Percentiles rank a stretch among this genome's conserved stretches.
Conservation (phyloP, 176 grass and related monocot genomes). For the Carex cristatella region DNA sequence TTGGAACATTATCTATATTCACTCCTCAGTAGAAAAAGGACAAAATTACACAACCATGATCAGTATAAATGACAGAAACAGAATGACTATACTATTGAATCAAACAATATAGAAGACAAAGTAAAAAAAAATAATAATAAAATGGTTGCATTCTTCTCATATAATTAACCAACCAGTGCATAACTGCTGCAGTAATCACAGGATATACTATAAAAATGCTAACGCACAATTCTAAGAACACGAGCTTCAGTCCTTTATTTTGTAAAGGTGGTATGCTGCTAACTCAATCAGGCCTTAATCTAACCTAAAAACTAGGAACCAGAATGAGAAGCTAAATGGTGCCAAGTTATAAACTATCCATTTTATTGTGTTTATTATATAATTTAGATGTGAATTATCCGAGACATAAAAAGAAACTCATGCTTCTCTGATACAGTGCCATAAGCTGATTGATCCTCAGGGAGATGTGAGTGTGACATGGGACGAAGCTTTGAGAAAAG, state of each 20-base stretch:
- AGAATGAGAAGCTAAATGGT: background rate
- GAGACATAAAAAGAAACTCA: background rate
- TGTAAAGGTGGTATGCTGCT: background rate
- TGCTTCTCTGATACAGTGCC: constrained; percentile 37
- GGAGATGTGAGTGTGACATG: constrained; percentile 36
- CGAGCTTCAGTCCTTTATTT: background rate
- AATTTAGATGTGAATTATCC: background rate
- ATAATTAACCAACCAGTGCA: background rate
- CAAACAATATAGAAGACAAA: background rate
- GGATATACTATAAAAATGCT: background rate
- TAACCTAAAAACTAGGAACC: background rate
- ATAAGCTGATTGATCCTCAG: constrained; percentile 50
- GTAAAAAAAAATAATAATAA: background rate
- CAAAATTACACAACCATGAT: background rate
- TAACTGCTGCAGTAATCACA: background rate
- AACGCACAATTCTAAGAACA: background rate
- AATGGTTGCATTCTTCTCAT: background rate
- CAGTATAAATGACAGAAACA: no score
- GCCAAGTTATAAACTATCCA: background rate
- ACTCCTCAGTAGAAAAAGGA: background rate
- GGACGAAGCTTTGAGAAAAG: constrained; percentile 58
- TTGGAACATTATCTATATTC: background rate
- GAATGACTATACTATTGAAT: background rate
- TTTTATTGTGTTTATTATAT: background rate
- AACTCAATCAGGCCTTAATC: background rate